A percentile compares a stretch with the other conserved stretches of the same genome.
Evolutionary conservation across 1,139 yeast genomes (phyloP).

Genomic region (Yamadazyma spencermartinsiae): DNA sequence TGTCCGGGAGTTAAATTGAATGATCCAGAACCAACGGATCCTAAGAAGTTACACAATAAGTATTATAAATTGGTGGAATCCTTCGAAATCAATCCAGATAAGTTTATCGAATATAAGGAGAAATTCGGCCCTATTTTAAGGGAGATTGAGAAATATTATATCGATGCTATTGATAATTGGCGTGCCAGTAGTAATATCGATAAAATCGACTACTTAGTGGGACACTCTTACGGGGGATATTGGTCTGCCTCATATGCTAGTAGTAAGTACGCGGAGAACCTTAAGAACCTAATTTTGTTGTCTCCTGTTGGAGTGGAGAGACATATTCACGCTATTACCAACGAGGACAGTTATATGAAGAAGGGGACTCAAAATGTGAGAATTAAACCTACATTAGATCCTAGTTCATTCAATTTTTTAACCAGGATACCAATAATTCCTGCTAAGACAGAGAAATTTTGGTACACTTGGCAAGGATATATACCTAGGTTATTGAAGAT

Average conservation of each 20-base stretch:
- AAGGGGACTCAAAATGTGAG: not conserved
- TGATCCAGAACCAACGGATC: slow-evolving; percentile 32
- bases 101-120: slow-evolving; percentile 29
- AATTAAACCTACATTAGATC: slow-evolving; percentile 38
- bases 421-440: slow-evolving; percentile 48
- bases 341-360: slow-evolving; percentile 24
- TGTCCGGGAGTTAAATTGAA: slow-evolving; percentile 31
- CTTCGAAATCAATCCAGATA: slow-evolving; percentile 27
- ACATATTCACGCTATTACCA: slow-evolving; percentile 60
- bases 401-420: slow-evolving; percentile 37
- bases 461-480: slow-evolving; percentile 47
- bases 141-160: slow-evolving; percentile 39
- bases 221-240: slow-evolving; percentile 50
- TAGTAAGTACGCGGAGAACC: slow-evolving; percentile 49
- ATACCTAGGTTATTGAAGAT: slow-evolving; percentile 44
- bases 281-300: slow-evolving; percentile 68
- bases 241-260: slow-evolving; percentile 45
- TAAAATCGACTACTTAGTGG: slow-evolving; percentile 41
- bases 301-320: slow-evolving; percentile 93
- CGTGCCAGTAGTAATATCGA: slow-evolving; percentile 29
- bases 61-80: slow-evolving; percentile 45
- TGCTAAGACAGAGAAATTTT: slow-evolving; percentile 24
- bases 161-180: slow-evolving; percentile 42
- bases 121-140: slow-evolving; percentile 45
- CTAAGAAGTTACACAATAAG: slow-evolving; percentile 35